Conservation (phyloP, 139 green algal genomes). For the Deuterostichococcus epilithicus region DNA sequence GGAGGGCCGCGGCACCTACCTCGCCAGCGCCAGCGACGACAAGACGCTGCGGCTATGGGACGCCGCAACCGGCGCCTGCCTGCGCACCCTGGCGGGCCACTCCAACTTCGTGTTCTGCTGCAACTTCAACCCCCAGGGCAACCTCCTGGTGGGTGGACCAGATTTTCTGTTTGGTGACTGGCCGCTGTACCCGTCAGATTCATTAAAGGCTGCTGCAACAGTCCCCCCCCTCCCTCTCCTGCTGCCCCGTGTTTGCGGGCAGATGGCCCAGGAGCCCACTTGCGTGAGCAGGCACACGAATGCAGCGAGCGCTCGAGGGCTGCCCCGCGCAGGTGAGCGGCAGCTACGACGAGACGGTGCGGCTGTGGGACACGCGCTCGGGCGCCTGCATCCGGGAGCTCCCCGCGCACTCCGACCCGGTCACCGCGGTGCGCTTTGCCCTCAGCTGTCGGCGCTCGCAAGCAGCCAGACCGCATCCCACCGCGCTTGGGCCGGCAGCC, state of each 20-base stretch:
- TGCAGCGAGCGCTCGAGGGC: too few species aligned
- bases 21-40: slow-evolving; percentile 67
- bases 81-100: slow-evolving; percentile 67
- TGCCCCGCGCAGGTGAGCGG: slow-evolving; percentile 66
- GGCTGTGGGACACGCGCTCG: slow-evolving; percentile 78
- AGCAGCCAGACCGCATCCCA: too few species aligned
- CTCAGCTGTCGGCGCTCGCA: too few species aligned
- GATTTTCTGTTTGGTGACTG: too few species aligned
- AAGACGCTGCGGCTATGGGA: slow-evolving; percentile 64
- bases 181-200: too few species aligned
- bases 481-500: too few species aligned
- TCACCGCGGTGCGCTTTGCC: slow-evolving; percentile 63
- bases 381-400: slow-evolving; percentile 50
- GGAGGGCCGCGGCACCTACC: slow-evolving; percentile 49
- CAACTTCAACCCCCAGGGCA: slow-evolving; percentile 67
- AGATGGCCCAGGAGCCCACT: too few species aligned
- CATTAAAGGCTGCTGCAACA: too few species aligned
- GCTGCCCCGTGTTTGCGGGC: too few species aligned
- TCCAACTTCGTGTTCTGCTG: slow-evolving; percentile 86
- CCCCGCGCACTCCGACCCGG: slow-evolving; percentile 87
- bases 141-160: slow-evolving; percentile 63
- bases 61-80: slow-evolving; percentile 40
- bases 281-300: not conserved
- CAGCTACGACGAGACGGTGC: slow-evolving; percentile 88
- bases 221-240: too few species aligned